Evolutionary conservation across 257 asterid genomes (phyloP).

Genomic region (Ballota nigra): DNA sequence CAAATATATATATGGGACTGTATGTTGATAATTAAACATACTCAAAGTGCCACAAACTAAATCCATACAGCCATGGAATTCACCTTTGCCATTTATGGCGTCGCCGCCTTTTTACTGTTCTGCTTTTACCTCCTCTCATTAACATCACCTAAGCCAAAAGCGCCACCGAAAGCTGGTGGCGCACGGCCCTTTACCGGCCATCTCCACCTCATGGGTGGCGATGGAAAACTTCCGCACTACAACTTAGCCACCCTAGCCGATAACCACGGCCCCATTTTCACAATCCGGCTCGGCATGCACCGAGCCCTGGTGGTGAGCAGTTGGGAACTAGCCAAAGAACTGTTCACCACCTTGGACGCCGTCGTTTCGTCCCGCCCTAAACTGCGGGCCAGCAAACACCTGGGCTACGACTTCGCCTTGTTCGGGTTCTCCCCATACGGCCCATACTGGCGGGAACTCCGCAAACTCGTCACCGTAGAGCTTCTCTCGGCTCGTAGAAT

Average conservation of each 20-base stretch:
- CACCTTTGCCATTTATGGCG: not conserved
- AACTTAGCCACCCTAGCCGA: not conserved
- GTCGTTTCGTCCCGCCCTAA: not conserved
- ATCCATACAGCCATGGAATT: not conserved
- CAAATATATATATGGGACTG: no score
- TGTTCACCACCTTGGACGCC: not conserved
- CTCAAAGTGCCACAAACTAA: no score
- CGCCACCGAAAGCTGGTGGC: constrained; percentile 21
- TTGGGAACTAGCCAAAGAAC: not conserved
- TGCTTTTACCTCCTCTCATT: not conserved
- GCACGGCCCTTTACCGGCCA: constrained; percentile 15
- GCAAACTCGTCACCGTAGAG: not conserved
- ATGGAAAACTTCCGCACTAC: not conserved
- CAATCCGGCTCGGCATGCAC: not conserved
- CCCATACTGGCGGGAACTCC: not conserved
- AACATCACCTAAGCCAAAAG: not conserved
- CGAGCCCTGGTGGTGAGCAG: constrained; percentile 19
- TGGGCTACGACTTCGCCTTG: not conserved
- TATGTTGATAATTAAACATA: no score
- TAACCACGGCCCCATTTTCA: not conserved
- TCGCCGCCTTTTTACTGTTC: not conserved
- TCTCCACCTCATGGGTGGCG: constrained; percentile 13
- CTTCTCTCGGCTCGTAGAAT: not conserved
- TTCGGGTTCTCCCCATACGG: not conserved
- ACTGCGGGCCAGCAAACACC: not conserved